Conservation (phyloP, 116 monocot genomes). For the Zostera marina region DNA sequence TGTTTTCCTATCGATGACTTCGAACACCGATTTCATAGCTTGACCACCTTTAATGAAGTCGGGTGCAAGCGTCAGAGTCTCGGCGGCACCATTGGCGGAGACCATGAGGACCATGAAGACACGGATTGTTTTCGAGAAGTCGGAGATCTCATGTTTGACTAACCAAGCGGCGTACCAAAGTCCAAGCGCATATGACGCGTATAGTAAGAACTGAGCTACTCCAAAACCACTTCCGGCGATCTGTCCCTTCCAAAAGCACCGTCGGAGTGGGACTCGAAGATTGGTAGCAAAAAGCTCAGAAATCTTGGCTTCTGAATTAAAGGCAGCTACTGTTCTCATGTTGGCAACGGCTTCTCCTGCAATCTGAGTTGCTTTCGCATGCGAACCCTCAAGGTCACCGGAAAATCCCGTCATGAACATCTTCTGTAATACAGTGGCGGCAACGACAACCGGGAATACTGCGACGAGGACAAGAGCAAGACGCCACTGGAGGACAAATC, state of each 20-base stretch:
- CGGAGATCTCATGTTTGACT: constrained; percentile 78
- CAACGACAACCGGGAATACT: constrained; percentile 84
- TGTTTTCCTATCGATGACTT: constrained; percentile 61
- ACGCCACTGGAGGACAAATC: constrained; percentile 89
- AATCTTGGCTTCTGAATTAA: constrained; percentile 66
- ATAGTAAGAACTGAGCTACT: constrained; percentile 74
- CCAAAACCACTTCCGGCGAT: constrained; percentile 90
- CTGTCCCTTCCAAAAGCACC: constrained; percentile 98
- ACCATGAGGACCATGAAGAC: constrained; percentile 99
- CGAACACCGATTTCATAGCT: constrained; percentile 78
- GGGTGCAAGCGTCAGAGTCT: constrained; percentile 83
- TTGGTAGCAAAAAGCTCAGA: constrained; percentile 45
- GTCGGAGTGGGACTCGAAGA: constrained; percentile 57
- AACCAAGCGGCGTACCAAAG: constrained; percentile 91
- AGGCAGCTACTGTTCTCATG: constrained; percentile 73
- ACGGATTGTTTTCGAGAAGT: constrained; percentile 90
- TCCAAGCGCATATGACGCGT: constrained; percentile 79
- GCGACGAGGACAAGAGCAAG: constrained; percentile 76
- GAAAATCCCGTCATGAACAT: constrained; percentile 99
- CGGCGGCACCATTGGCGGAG: constrained; percentile 91
- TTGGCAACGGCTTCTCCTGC: constrained; percentile 84
- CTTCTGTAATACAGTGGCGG: constrained; percentile 87
- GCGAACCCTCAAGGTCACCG: constrained; percentile 66
- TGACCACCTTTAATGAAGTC: constrained; percentile 91
- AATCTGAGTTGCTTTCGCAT: constrained; percentile 72